phyloP scores from a whole-genome alignment of 2,329 filamentous ascomycete genomes.

The Apiospora saccharicola region DNA sequence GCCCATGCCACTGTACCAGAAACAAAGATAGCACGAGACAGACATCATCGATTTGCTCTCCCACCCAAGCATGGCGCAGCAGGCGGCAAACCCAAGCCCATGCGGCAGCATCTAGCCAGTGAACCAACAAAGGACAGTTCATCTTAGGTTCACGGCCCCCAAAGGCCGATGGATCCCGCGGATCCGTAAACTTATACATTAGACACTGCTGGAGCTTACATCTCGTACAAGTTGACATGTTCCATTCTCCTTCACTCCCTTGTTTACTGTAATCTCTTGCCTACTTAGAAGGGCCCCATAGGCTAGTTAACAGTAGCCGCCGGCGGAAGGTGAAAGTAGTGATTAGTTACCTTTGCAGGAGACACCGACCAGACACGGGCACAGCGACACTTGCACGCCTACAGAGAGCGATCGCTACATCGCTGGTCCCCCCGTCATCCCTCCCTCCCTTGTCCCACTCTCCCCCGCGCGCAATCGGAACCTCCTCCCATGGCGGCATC shows the following conservation, averaged over 20 bases:
- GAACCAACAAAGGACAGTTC: conserved; percentile 4
- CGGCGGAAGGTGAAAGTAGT: background rate
- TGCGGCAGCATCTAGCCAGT: background rate
- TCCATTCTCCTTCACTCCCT: background rate
- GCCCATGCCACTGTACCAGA: background rate
- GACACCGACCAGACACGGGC: background rate
- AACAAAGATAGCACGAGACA: background rate
- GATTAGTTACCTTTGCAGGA: background rate
- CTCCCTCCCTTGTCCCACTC: too few relatives aligned
- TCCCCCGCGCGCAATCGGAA: background rate
- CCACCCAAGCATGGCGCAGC: background rate
- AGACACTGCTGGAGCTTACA: background rate
- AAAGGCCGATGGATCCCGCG: background rate
- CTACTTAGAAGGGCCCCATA: background rate
- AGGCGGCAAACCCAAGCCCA: background rate
- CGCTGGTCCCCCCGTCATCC: too few relatives aligned
- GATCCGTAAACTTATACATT: background rate
- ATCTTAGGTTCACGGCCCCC: background rate
- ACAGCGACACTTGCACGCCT: too few relatives aligned
- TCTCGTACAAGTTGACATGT: background rate
- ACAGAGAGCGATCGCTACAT: too few relatives aligned
- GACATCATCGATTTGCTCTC: background rate
- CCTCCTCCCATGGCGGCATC: background rate
- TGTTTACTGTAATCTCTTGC: background rate
- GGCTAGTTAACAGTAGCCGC: background rate